Evolutionary conservation across 176 grass and related monocot species (phyloP), one percentile per base, ranked within the genome.

Genomic region (Eleusine indica): DNA sequence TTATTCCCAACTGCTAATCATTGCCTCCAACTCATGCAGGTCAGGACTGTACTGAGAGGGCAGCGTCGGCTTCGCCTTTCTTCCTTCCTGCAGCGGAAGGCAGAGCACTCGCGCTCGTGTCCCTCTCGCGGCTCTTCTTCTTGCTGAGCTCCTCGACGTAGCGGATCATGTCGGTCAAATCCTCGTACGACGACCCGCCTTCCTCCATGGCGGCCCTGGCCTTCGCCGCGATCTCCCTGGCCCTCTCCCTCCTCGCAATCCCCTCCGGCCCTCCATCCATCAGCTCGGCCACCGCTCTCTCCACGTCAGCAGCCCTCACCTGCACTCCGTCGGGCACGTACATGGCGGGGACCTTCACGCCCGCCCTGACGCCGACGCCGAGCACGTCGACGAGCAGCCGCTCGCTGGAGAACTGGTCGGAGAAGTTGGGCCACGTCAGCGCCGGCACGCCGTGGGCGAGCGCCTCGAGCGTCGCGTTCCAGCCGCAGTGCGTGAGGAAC

Each of bases 401-500:
- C 89, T 94, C 92, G 56, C 82, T 87, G 67, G 79, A 29, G 78
- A 94, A 91, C 73, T 91, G 92, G 69, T 91, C 89, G 28, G 79
- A 48, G 70, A 87, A 71, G 42, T 56, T 52, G 28, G 88, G 92
- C 89, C 92, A 94, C 25, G 89, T 94, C n/a, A 91, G 77, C 80
- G 80, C 43, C 3, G 89, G 92, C 69, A 91, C 83, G 70, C 89
- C 92, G 56, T 72, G 69, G 21, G 70, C 49, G 40, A 94, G 13
- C 28, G 89, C 83, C 49, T 94, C 92, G 9, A 82, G n/a, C 47
- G 64, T 85, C 19, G 86, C 87, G 76, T 94, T 94, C 86, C 92
- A 94, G 11, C 92, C 92, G 56, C 92, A 94, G 75, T 87, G 92
- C 8, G 83, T 87, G 67, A 91, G 70, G 65, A 91, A 94, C 2